A percentile compares a stretch with the other conserved stretches of the same genome.
These are phyloP conservation scores for Hypoxylon crocopeplum DNA, from an alignment of 495 filamentous ascomycete genomes.

Conservation along the genomic window DNA sequence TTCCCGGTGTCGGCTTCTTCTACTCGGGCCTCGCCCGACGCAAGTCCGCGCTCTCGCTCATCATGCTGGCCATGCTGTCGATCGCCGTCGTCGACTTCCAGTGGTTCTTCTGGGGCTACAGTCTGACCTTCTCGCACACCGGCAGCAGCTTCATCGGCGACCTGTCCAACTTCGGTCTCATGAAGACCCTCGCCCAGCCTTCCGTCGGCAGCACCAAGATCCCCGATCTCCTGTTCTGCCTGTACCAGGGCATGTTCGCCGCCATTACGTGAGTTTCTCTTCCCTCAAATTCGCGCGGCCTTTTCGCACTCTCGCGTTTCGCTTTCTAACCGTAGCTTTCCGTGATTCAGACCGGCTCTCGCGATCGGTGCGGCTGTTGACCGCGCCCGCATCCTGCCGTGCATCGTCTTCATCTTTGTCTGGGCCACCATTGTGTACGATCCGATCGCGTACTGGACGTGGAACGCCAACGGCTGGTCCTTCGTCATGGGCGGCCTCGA, in stretches of 20 bases:
- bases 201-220: slow-evolving; percentile 81
- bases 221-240: slow-evolving; percentile 87
- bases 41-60: slow-evolving; percentile 93
- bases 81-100: slow-evolving; percentile 90
- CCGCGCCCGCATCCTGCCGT: slow-evolving; percentile 81
- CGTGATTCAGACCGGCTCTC: slow-evolving; percentile 67
- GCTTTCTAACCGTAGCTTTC: slow-evolving; percentile 10
- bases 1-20: slow-evolving; percentile 96
- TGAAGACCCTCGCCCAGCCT: slow-evolving; percentile 77
- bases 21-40: slow-evolving; percentile 97
- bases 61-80: slow-evolving; percentile 94
- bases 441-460: slow-evolving; percentile 89
- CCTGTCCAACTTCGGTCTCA: slow-evolving; percentile 84
- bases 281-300: no score
- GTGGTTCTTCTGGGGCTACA: slow-evolving; percentile 99
- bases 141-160: slow-evolving; percentile 90
- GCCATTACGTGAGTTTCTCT: slow-evolving; percentile 71
- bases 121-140: slow-evolving; percentile 83
- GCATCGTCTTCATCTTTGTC: slow-evolving; percentile 85
- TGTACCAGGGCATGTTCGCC: slow-evolving; percentile 92
- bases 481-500: slow-evolving; percentile 77
- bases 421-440: slow-evolving; percentile 89
- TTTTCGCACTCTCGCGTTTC: no score
- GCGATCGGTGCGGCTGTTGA: slow-evolving; percentile 82
- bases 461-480: slow-evolving; percentile 83